Conservation (phyloP, 2,329 filamentous ascomycete genomes). For the Pseudodiploospora longispora region DNA sequence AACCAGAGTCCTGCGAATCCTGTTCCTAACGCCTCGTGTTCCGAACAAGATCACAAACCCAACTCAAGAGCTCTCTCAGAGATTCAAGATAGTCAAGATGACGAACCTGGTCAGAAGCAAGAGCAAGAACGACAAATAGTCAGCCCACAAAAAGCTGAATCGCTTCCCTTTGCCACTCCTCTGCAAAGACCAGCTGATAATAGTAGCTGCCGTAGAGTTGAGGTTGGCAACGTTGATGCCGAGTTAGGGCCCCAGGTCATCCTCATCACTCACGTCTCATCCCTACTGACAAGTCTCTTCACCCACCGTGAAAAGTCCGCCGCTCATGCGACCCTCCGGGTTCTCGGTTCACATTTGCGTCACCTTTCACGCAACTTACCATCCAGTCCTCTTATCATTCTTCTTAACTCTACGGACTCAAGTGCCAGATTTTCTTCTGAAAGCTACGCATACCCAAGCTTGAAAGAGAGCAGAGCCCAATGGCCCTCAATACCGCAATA, state of each 20-base stretch:
- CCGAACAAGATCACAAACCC: not conserved
- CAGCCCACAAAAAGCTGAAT: too few relatives aligned
- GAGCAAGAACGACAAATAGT: slow-evolving; percentile 4
- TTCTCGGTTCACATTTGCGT: slow-evolving; percentile 39
- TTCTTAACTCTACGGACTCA: slow-evolving; percentile 43
- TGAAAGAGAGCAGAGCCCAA: not conserved
- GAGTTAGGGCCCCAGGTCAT: slow-evolving; percentile 26
- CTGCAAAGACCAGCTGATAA: too few relatives aligned
- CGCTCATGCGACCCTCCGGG: slow-evolving; percentile 41
- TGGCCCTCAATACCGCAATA: not conserved
- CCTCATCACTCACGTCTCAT: slow-evolving; percentile 46
- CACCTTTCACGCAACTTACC: slow-evolving; percentile 33
- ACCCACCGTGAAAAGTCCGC: slow-evolving; percentile 35
- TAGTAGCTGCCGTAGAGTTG: too few relatives aligned
- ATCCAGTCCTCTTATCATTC: slow-evolving; percentile 40
- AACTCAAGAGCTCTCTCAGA: slow-evolving; percentile 12
- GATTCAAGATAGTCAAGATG: slow-evolving; percentile 27
- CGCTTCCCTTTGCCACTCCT: too few relatives aligned
- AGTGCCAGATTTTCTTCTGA: slow-evolving; percentile 3
- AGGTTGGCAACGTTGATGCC: too few relatives aligned
- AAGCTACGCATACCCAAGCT: slow-evolving; percentile 2
- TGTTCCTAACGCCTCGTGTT: not conserved
- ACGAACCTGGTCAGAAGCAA: slow-evolving; percentile 13
- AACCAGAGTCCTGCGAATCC: not conserved
- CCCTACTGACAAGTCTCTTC: slow-evolving; percentile 45